Base-by-base conservation (phyloP, 257 asterid species). In the Plantago elongata region DNA sequence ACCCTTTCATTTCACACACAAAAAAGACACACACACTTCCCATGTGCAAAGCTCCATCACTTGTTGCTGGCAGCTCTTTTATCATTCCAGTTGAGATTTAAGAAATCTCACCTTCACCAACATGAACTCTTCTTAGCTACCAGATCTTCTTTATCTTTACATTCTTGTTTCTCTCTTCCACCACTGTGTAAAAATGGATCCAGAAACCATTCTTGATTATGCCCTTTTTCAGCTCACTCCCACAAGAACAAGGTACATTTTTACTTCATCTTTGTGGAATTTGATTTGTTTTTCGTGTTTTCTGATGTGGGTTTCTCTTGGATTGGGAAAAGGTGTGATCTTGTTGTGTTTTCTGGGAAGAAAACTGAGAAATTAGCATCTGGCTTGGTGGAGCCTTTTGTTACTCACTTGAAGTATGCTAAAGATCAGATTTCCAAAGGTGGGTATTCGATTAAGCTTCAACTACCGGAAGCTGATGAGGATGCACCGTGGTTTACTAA, bases 221-320 rank as follows among this genome's bases (percentile, higher is more conserved):
- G 95, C 96, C 43, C 81, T 89, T 49, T 82, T 89, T 49, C 89
- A 88, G 13, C 92, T 88, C 75, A 88, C 96, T 48, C 96, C 96
- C 42, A 85, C 96, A 22, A 85, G 96, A 69, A 88, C 96, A 61
- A 88, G 96, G 95, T 88, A 75, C 15, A 43, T 13, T 11, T 40
- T 51, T 58, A 14, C 14, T 14, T 51, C 14, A 50, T 51, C 65
- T 61, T 69, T 17, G 54, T 68, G 63, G 48, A 13, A 22, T 47
- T 42, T 18, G 51, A 34, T 57, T 51, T 15, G 43, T 63, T 9
- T 30, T 56, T 48, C 38, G 34, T 5, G 46, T 9, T 64, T 69
- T 67, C 5, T 71, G 14, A 60, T 77, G 62, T 48, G 56, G 79
- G 72, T 47, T 62, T 60, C 63, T n/a, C 34, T 67, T 61, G 68